phyloP scores from a whole-genome alignment of 2,329 filamentous ascomycete genomes.

The Mariannaea elegans region DNA sequence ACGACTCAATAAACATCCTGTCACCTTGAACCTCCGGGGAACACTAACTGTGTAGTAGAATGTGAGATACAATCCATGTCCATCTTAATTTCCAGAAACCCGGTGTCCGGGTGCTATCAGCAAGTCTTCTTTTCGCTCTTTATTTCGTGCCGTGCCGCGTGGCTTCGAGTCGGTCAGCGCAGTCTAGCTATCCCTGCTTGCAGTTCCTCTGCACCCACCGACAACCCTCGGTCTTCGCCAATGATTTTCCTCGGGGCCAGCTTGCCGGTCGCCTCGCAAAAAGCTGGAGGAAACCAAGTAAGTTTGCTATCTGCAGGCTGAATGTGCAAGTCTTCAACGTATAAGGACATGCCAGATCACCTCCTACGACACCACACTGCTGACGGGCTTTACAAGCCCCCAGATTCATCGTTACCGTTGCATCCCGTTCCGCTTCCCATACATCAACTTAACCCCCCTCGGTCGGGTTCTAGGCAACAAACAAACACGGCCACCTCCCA shows the following conservation, averaged over 20 bases:
- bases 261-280: background rate
- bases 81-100: background rate
- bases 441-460: background rate
- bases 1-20: background rate
- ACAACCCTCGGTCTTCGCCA: background rate
- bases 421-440: background rate
- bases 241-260: background rate
- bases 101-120: background rate
- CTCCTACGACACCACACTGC: background rate
- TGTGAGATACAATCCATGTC: background rate
- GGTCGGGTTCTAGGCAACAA: too few species aligned
- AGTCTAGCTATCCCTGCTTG: background rate
- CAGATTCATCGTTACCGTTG: background rate
- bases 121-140: background rate
- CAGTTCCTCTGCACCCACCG: background rate
- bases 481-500: too few species aligned
- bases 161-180: background rate
- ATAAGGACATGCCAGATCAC: slow-evolving; percentile 5
- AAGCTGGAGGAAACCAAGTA: background rate
- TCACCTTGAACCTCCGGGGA: background rate
- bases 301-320: background rate
- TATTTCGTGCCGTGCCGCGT: background rate
- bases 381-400: background rate
- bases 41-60: background rate
- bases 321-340: background rate